Evolutionary conservation across 2,329 filamentous ascomycete species (phyloP).

Genomic region (Fusarium nurragi): DNA sequence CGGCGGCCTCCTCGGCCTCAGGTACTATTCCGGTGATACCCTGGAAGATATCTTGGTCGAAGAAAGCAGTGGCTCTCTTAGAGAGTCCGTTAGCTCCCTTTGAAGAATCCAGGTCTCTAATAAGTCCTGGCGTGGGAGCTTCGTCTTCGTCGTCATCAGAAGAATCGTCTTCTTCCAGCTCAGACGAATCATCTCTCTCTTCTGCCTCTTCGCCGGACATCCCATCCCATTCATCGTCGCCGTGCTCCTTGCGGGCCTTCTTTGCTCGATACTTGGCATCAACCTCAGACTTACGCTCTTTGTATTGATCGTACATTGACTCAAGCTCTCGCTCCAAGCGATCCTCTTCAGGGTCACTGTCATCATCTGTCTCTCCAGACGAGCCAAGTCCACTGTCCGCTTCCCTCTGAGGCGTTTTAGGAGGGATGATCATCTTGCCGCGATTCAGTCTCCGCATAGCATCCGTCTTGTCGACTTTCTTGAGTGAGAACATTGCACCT

Average conservation of each 20-base stretch:
- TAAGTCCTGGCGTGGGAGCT: constrained; percentile 41
- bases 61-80: constrained; percentile 81
- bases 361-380: constrained; percentile 65
- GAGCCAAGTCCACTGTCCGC: constrained; percentile 67
- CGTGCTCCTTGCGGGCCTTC: constrained; percentile 81
- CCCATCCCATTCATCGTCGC: constrained; percentile 92
- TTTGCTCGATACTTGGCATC: constrained; percentile 94
- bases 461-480: constrained; percentile 79
- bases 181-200: constrained; percentile 61
- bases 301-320: constrained; percentile 85
- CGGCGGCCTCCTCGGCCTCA: constrained; percentile 48
- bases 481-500: constrained; percentile 87
- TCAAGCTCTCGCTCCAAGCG: constrained; percentile 86
- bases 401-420: constrained; percentile 67
- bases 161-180: constrained; percentile 62
- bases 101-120: constrained; percentile 51
- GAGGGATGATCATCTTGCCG: constrained; percentile 79
- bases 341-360: constrained; percentile 83
- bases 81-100: constrained; percentile 35
- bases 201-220: constrained; percentile 74
- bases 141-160: constrained; percentile 48
- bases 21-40: constrained; percentile 76
- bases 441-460: constrained; percentile 69
- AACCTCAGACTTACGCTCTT: constrained; percentile 77
- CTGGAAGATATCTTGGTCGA: constrained; percentile 94